A percentile compares a stretch with the other conserved stretches of the same genome.
These are phyloP conservation scores for Chalciporus sphaerocephalus DNA, from an alignment of 768 basidiomycete species.

Conservation along the genomic window DNA sequence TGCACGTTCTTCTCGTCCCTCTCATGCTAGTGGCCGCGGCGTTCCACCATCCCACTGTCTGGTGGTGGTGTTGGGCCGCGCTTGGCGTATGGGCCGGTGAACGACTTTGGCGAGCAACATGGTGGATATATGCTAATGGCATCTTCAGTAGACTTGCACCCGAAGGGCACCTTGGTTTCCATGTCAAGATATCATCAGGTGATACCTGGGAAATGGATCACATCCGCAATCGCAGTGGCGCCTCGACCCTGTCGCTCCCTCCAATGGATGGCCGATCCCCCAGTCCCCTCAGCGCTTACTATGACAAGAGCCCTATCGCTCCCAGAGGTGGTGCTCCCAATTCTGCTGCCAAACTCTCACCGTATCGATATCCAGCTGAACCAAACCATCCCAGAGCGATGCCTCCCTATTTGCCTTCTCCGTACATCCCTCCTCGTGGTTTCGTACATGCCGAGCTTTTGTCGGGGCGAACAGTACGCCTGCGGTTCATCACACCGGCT, in stretches of 20 bases:
- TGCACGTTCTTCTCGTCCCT: conserved; percentile 61
- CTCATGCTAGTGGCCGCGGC: conserved; percentile 56
- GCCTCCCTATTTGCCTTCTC: background rate
- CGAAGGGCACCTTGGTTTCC: background rate
- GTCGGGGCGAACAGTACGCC: conserved; percentile 63
- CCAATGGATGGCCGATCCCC: conserved; percentile 10
- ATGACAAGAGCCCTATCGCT: conserved; percentile 9
- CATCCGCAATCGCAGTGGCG: conserved; percentile 6
- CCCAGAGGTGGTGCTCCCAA: background rate
- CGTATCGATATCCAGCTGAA: background rate
- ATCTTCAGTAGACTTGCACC: conserved; percentile 32
- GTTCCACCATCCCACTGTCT: conserved; percentile 62
- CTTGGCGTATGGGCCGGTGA: conserved; percentile 61
- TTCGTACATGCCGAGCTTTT: conserved; percentile 66
- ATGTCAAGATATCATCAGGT: background rate
- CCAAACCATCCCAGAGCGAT: background rate
- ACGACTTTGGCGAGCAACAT: conserved; percentile 49
- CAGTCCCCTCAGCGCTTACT: conserved; percentile 26
- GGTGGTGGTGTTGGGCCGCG: conserved; percentile 67
- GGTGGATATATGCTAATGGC: conserved; percentile 60
- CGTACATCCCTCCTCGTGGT: conserved; percentile 56
- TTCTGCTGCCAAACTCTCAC: background rate
- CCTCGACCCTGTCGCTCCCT: background rate
- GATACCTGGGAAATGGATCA: conserved; percentile 27
- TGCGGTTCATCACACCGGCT: conserved; percentile 57